Evolutionary conservation across 306 rosid genomes (phyloP).

Genomic region (Adenanthera pavonina): DNA sequence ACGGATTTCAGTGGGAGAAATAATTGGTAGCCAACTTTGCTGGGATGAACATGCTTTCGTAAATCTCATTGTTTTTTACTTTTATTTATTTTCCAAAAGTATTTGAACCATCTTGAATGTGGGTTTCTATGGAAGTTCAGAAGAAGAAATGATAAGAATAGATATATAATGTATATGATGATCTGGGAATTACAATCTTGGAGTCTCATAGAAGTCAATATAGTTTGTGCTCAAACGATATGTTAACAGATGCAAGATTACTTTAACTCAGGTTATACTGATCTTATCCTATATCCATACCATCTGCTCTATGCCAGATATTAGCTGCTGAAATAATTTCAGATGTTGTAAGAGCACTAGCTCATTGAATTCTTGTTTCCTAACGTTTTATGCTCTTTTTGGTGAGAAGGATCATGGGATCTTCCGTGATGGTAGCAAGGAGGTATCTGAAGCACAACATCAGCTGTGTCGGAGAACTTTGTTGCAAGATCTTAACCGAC

Average conservation of each 20-base stretch:
- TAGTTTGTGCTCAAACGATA: background rate
- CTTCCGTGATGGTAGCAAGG: constrained; percentile 95
- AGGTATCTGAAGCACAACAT: constrained; percentile 62
- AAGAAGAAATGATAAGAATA: constrained; percentile 5
- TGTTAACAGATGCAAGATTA: background rate
- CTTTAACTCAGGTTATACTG: background rate
- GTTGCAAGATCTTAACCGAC: constrained; percentile 96
- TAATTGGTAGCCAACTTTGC: constrained; percentile 25
- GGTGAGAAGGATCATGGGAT: constrained; percentile 90
- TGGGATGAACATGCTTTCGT: constrained; percentile 1
- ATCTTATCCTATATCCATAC: background rate
- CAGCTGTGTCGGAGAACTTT: constrained; percentile 72
- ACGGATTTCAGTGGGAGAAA: constrained; percentile 4
- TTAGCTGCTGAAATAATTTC: constrained; percentile 18
- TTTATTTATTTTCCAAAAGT: background rate
- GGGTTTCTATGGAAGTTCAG: constrained; percentile 24
- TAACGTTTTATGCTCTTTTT: constrained; percentile 36
- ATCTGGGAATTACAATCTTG: background rate
- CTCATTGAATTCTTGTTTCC: constrained; percentile 31
- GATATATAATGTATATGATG: background rate
- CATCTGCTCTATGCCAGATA: background rate
- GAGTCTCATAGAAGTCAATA: background rate
- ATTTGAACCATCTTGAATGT: background rate
- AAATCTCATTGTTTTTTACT: background rate
- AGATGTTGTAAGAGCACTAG: constrained; percentile 31